A percentile compares a stretch with the other conserved stretches of the same genome.
These are phyloP conservation scores for Zelopaecilomyces penicillatus DNA, from an alignment of 2,329 filamentous ascomycete species.

Conservation along the genomic window DNA sequence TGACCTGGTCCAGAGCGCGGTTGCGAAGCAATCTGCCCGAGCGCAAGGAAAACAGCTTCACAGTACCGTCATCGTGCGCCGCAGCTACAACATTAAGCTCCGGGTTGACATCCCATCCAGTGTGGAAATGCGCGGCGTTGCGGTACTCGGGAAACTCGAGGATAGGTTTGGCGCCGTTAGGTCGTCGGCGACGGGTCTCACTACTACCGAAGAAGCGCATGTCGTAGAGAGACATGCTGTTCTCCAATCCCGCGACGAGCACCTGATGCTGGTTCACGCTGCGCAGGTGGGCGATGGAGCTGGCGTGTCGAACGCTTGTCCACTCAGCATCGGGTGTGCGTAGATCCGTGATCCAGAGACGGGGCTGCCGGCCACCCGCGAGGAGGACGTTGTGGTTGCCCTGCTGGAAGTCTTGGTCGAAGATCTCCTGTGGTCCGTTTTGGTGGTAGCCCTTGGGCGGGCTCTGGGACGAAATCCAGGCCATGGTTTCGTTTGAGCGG, in stretches of 20 bases:
- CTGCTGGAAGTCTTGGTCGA: slow-evolving; percentile 40
- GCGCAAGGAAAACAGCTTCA: slow-evolving; percentile 41
- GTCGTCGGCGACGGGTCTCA: background rate
- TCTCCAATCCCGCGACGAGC: slow-evolving; percentile 42
- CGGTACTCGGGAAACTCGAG: slow-evolving; percentile 41
- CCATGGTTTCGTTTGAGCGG: slow-evolving; percentile 20
- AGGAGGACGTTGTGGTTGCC: slow-evolving; percentile 37
- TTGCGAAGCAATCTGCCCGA: slow-evolving; percentile 33
- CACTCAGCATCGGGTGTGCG: slow-evolving; percentile 27
- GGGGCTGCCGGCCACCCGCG: slow-evolving; percentile 42
- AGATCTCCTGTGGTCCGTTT: slow-evolving; percentile 29
- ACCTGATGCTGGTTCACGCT: slow-evolving; percentile 41
- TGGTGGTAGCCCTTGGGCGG: background rate
- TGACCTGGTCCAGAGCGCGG: slow-evolving; percentile 16
- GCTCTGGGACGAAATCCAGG: slow-evolving; percentile 24
- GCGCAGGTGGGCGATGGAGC: slow-evolving; percentile 40
- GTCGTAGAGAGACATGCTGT: slow-evolving; percentile 48
- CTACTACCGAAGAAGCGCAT: slow-evolving; percentile 32
- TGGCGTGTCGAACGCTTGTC: slow-evolving; percentile 27
- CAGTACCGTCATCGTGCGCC: slow-evolving; percentile 40
- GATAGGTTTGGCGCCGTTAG: slow-evolving; percentile 27
- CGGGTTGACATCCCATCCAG: slow-evolving; percentile 43
- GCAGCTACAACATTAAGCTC: slow-evolving; percentile 44
- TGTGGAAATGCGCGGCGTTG: slow-evolving; percentile 39
- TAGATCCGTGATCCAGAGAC: slow-evolving; percentile 38